These are phyloP conservation scores for Paramecium pentaurelia DNA, from an alignment of 73 alveolate genomes.

Conservation along the genomic window DNA sequence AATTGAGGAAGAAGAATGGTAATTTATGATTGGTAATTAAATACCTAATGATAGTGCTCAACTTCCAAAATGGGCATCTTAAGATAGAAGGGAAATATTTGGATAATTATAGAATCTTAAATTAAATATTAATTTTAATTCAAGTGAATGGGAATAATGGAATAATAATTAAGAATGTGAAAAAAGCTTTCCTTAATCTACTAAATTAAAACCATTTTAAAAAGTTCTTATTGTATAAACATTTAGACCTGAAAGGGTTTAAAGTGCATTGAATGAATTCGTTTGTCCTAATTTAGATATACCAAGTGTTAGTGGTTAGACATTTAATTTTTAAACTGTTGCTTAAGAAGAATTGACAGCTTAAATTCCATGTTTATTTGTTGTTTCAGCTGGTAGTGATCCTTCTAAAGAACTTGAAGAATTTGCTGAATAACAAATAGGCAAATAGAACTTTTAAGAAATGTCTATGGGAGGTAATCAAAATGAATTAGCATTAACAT, in stretches of 20 bases:
- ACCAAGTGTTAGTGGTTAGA: conserved; percentile 93
- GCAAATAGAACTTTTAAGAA: conserved; percentile 96
- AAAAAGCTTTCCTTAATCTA: conserved; percentile 83
- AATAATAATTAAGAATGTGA: conserved; percentile 81
- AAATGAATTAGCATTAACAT: conserved; percentile 92
- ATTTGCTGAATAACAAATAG: conserved; percentile 93
- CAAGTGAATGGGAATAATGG: conserved; percentile 78
- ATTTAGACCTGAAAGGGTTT: conserved; percentile 99
- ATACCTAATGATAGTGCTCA: background rate
- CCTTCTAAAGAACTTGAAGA: conserved; percentile 99
- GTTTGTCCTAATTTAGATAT: conserved; percentile 96
- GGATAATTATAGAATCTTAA: conserved; percentile 85
- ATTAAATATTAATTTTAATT: conserved; percentile 72
- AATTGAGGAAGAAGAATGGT: conserved; percentile 95
- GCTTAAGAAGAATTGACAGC: conserved; percentile 88
- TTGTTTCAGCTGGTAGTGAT: conserved; percentile 99
- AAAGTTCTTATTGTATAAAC: conserved; percentile 94
- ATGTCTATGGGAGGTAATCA: conserved; percentile 99
- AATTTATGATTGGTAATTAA: conserved; percentile 92
- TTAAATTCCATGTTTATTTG: conserved; percentile 93
- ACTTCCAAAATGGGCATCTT: conserved; percentile 93
- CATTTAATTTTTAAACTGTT: conserved; percentile 86
- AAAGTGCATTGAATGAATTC: conserved; percentile 94
- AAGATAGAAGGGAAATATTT: conserved; percentile 92
- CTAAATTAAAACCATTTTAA: conserved; percentile 91